Evolutionary conservation across 2,329 filamentous ascomycete species (phyloP).

Genomic region (Verruconis gallopava): DNA sequence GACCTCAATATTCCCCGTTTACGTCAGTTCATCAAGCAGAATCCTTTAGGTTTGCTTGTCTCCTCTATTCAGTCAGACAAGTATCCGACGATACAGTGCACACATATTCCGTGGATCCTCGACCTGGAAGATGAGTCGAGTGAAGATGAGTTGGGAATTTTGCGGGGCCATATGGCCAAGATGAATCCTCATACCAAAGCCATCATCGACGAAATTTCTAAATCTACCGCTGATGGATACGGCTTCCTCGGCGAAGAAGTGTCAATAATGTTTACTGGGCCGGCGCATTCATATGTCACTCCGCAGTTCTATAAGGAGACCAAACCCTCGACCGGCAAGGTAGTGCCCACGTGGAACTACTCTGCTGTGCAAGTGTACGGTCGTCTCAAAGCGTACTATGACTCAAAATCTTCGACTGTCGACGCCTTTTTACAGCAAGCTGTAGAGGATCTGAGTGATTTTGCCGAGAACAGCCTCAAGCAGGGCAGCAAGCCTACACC

Average conservation of each 20-base stretch:
- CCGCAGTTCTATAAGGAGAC: constrained; percentile 56
- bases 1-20: constrained; percentile 39
- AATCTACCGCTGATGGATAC: constrained; percentile 18
- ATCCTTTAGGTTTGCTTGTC: constrained; percentile 50
- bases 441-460: constrained; percentile 39
- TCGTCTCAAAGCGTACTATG: constrained; percentile 39
- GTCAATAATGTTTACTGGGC: constrained; percentile 47
- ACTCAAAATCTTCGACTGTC: constrained; percentile 35
- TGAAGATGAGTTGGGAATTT: constrained; percentile 29
- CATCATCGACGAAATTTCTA: constrained; percentile 36
- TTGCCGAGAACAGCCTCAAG: too few species aligned
- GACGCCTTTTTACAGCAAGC: constrained; percentile 37
- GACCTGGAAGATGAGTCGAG: constrained; percentile 33
- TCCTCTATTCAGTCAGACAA: constrained; percentile 42
- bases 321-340: constrained; percentile 51
- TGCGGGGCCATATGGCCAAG: constrained; percentile 50
- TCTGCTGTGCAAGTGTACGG: constrained; percentile 53
- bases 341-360: constrained; percentile 62
- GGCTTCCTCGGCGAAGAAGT: constrained; percentile 37
- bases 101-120: constrained; percentile 48
- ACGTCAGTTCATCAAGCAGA: constrained; percentile 42
- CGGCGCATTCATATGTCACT: constrained; percentile 51
- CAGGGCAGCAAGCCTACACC: constrained; percentile 21
- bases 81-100: constrained; percentile 42
- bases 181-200: constrained; percentile 52